Base-by-base conservation (phyloP, 2,329 filamentous ascomycete species). In the Colletotrichum australisinense region DNA sequence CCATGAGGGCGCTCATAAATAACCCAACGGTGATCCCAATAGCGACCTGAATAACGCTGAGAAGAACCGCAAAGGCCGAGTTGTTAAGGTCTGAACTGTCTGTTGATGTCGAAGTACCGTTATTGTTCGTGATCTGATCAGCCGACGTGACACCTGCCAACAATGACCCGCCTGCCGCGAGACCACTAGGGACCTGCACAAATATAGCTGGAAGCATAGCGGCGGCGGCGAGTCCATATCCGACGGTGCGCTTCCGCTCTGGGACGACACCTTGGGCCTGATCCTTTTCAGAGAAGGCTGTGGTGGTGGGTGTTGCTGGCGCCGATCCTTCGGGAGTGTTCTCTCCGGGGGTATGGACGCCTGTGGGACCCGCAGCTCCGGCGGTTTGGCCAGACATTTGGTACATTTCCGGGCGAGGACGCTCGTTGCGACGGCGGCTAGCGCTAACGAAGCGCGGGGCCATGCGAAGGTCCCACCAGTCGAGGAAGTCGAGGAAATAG, bases 141-240 rank as follows among this genome's bases (percentile, higher is more conserved):
- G 91, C 90, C 6, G 85, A 87, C 5, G 84, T 85, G 67, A 93
- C 82, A 19, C 91, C 90, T 8, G 88, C 87, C 5, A 92, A 80
- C 22, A 92, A 82, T 16, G 89, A 90, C 1, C 90, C 90, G 32
- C 86, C 86, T 0, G 89, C 89, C 4, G 90, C 90, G n/a, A 92
- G 82, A 32, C 90, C 89, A 24, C 88, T 90, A 0, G 90, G 90
- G 30, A 92, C 90, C 75, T 91, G 90, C 2, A 92, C 89, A 75
- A 97, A 97, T 75, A 98, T 97, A 5, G 93, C 95, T 0, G 95
- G 95, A 11, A 98, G 84, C 87, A 98, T 94, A 1, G 94, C 93
- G 0, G 94, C 94, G 0, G 95, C 95, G 0, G 95, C 95, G 2
- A 97, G 89, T 1, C 93, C 93, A 80, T 95, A 95, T 14, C 93